These are phyloP conservation scores for Cladosporium sp. DNA, from an alignment of 2,329 filamentous ascomycete species.

Conservation along the genomic window DNA sequence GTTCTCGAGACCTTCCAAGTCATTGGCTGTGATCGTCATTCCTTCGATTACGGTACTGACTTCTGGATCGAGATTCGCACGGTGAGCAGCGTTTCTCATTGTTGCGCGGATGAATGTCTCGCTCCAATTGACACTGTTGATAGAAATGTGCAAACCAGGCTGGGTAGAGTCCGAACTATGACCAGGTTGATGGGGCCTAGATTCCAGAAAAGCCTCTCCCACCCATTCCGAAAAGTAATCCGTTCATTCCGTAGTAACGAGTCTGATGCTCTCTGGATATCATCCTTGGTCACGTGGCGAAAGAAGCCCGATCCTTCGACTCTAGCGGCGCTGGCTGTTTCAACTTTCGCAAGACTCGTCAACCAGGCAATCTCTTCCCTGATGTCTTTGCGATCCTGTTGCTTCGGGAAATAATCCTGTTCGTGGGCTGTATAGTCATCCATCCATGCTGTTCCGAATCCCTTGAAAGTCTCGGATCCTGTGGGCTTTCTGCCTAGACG, in stretches of 20 bases:
- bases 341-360: slow-evolving; percentile 33
- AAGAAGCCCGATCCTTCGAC: slow-evolving; percentile 40
- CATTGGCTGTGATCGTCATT: slow-evolving; percentile 31
- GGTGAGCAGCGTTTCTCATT: not conserved
- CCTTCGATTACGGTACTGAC: slow-evolving; percentile 14
- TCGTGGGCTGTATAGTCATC: slow-evolving; percentile 36
- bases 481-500: slow-evolving; percentile 22
- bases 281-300: slow-evolving; percentile 29
- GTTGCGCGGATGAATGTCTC: slow-evolving; percentile 35
- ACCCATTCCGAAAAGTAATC: slow-evolving; percentile 36
- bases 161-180: too few species aligned
- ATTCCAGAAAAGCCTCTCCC: slow-evolving; percentile 29
- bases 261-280: slow-evolving; percentile 27
- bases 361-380: slow-evolving; percentile 37
- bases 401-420: slow-evolving; percentile 25
- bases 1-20: slow-evolving; percentile 29
- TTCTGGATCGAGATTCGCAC: slow-evolving; percentile 1
- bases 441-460: slow-evolving; percentile 38
- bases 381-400: slow-evolving; percentile 28
- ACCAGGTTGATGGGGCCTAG: too few species aligned
- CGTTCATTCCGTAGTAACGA: slow-evolving; percentile 28
- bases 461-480: slow-evolving; percentile 26
- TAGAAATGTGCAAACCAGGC: slow-evolving; percentile 19
- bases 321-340: slow-evolving; percentile 38
- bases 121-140: slow-evolving; percentile 49